Evolutionary conservation across 208 protist genomes (phyloP).

Genomic region (Wallacemonas sp.): DNA sequence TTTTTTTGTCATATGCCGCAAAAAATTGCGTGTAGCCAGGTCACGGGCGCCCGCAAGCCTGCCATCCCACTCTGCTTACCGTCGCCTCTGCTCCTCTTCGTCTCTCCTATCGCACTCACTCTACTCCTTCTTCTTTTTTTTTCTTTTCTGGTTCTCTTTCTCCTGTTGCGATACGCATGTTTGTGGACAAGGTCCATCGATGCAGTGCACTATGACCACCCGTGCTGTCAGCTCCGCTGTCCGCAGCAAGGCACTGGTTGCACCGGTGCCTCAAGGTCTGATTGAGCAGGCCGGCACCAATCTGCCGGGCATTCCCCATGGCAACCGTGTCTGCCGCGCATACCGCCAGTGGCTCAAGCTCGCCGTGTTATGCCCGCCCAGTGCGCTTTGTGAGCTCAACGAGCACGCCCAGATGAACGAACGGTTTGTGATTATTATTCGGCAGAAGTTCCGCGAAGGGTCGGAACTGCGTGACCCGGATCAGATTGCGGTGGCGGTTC

Average conservation of each 20-base stretch:
- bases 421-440: slow-evolving; percentile 83
- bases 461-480: slow-evolving; percentile 75
- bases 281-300: slow-evolving; percentile 73
- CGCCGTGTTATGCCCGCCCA: slow-evolving; percentile 77
- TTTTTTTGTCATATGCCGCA: neutral
- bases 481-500: slow-evolving; percentile 80
- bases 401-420: slow-evolving; percentile 91
- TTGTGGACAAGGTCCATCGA: neutral
- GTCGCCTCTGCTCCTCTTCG: neutral
- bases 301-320: slow-evolving; percentile 76
- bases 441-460: slow-evolving; percentile 86
- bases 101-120: neutral
- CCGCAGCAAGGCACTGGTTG: slow-evolving; percentile 62
- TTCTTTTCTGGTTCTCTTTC: slow-evolving; percentile 19
- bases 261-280: slow-evolving; percentile 36
- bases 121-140: slow-evolving; percentile 1
- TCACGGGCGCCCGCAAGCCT: too few relatives aligned
- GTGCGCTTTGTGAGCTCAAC: slow-evolving; percentile 80
- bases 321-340: slow-evolving; percentile 65
- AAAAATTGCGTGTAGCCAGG: too few relatives aligned
- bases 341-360: slow-evolving; percentile 91
- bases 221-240: slow-evolving; percentile 27
- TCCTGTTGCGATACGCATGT: slow-evolving; percentile 9
- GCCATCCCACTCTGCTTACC: too few relatives aligned
- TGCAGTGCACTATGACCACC: slow-evolving; percentile 1